Conservation (phyloP, 2,329 filamentous ascomycete genomes). For the Phoma sp. region DNA sequence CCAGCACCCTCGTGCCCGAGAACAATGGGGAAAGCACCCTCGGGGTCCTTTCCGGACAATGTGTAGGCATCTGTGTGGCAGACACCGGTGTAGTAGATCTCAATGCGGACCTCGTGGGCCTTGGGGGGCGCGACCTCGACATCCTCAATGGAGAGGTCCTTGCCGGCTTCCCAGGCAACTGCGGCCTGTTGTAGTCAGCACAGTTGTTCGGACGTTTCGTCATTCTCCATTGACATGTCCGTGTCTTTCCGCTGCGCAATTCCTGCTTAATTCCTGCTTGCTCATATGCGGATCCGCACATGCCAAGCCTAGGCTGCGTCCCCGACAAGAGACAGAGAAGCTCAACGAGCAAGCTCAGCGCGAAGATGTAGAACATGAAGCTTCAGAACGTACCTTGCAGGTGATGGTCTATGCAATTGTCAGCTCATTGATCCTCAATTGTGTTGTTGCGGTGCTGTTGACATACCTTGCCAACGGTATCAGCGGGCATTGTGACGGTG, state of each 20-base stretch:
- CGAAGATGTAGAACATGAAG: slow-evolving; percentile 68
- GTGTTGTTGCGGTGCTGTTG: slow-evolving; percentile 1
- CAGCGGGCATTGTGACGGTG: slow-evolving; percentile 16
- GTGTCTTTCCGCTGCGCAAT: slow-evolving; percentile 15
- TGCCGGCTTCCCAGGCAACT: slow-evolving; percentile 95
- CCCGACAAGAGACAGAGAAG: slow-evolving; percentile 15
- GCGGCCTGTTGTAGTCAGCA: slow-evolving; percentile 68
- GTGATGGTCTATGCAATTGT: slow-evolving; percentile 75
- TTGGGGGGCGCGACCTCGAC: slow-evolving; percentile 88
- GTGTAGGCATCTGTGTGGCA: slow-evolving; percentile 89
- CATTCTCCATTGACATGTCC: neutral
- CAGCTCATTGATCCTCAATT: slow-evolving; percentile 4
- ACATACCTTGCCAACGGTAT: slow-evolving; percentile 21
- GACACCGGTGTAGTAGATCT: slow-evolving; percentile 97
- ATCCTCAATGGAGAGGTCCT: slow-evolving; percentile 88
- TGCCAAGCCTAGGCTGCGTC: slow-evolving; percentile 22
- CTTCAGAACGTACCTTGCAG: slow-evolving; percentile 66
- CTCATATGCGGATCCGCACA: slow-evolving; percentile 40
- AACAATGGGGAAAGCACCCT: slow-evolving; percentile 64
- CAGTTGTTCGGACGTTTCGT: slow-evolving; percentile 1
- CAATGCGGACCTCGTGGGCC: slow-evolving; percentile 94
- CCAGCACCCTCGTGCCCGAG: slow-evolving; percentile 54
- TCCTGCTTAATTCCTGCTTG: no score
- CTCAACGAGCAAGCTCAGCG: slow-evolving; percentile 46
- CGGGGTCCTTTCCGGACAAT: slow-evolving; percentile 83